These are phyloP conservation scores for Chaetomidium leptoderma DNA, from an alignment of 495 filamentous ascomycete genomes.

Conservation along the genomic window DNA sequence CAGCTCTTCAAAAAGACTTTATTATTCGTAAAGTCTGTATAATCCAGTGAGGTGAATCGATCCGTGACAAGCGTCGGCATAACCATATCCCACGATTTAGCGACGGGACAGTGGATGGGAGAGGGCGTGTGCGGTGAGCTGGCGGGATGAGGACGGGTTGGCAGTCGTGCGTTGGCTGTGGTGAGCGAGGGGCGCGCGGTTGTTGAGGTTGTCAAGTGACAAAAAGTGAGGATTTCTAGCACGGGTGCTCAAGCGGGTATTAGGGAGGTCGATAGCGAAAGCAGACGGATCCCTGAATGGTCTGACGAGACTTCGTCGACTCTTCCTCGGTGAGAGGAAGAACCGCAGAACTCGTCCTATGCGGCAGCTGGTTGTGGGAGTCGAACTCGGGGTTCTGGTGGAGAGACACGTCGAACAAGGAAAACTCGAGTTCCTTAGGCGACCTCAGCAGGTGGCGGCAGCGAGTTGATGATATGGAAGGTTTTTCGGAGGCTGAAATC, in stretches of 20 bases:
- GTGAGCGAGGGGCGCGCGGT: background rate
- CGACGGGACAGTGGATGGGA: conserved; percentile 14
- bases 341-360: conserved; percentile 93
- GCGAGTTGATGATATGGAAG: conserved; percentile 63
- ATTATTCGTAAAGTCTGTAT: conserved; percentile 41
- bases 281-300: conserved; percentile 69
- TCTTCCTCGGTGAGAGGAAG: conserved; percentile 96
- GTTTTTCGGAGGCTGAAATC: conserved; percentile 61
- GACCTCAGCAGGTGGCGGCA: conserved; percentile 53
- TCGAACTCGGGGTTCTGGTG: conserved; percentile 52
- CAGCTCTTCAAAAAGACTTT: conserved; percentile 41
- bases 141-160: background rate
- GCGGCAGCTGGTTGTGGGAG: conserved; percentile 84
- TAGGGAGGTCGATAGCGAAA: conserved; percentile 89
- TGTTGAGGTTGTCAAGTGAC: conserved; percentile 4
- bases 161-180: conserved; percentile 1
- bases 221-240: conserved; percentile 2
- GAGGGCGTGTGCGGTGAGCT: conserved; percentile 4
- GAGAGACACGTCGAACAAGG: conserved; percentile 51
- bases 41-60: conserved; percentile 36
- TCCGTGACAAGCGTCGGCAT: conserved; percentile 51
- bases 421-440: conserved; percentile 43
- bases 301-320: conserved; percentile 85
- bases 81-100: conserved; percentile 48
- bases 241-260: conserved; percentile 39